phyloP scores from a whole-genome alignment of 805 yeast species.

The Candida sanyiensis region DNA sequence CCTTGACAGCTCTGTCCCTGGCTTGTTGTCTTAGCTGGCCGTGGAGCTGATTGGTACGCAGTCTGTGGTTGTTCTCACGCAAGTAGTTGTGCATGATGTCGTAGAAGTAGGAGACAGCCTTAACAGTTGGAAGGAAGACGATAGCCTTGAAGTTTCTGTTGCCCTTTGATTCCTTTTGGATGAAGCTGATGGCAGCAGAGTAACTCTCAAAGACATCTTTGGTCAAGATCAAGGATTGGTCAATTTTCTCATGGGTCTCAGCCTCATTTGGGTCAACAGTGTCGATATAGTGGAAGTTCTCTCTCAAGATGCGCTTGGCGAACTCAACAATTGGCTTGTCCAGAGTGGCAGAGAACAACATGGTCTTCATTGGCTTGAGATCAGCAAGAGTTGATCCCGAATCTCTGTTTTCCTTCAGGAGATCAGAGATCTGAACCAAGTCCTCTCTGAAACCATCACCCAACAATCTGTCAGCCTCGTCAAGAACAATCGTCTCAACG shows the following conservation, averaged over 20 bases:
- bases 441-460: slow-evolving; percentile 75
- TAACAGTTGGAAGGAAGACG: slow-evolving; percentile 75
- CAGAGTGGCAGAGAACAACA: slow-evolving; percentile 86
- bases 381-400: slow-evolving; percentile 26
- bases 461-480: slow-evolving; percentile 86
- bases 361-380: slow-evolving; percentile 46
- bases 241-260: slow-evolving; percentile 72
- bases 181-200: slow-evolving; percentile 49
- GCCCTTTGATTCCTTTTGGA: slow-evolving; percentile 35
- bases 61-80: slow-evolving; percentile 20
- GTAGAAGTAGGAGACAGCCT: slow-evolving; percentile 48
- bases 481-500: slow-evolving; percentile 66
- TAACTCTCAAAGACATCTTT: slow-evolving; percentile 51
- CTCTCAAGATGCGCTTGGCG: slow-evolving; percentile 55
- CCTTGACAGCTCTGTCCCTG: slow-evolving; percentile 55
- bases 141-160: slow-evolving; percentile 62
- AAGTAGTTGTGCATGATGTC: slow-evolving; percentile 20
- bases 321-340: slow-evolving; percentile 59
- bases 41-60: slow-evolving; percentile 45
- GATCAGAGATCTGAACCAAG: slow-evolving; percentile 50
- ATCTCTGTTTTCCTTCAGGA: slow-evolving; percentile 35
- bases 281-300: slow-evolving; percentile 56
- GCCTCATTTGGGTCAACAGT: slow-evolving; percentile 70
- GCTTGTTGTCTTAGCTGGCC: slow-evolving; percentile 68
- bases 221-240: slow-evolving; percentile 58